Base-by-base conservation (phyloP, 148 eudicot genomes). In the Silene latifolia region DNA sequence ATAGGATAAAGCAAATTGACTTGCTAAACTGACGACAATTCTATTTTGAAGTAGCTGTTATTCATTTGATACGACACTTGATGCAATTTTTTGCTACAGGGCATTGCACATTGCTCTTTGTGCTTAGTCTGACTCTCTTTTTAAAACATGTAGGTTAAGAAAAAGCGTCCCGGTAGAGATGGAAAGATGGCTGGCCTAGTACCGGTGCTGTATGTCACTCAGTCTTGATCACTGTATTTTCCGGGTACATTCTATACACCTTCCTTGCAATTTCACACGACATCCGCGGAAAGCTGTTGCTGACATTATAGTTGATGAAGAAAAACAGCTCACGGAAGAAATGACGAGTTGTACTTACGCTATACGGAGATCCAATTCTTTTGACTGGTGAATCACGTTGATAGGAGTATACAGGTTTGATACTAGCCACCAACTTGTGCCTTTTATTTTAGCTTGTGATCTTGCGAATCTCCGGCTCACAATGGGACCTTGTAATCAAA, bases 131-230 rank as follows among this genome's bases (percentile, higher is more conserved):
- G 63, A 48, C 57, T 48, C 14, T 19, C 21, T 15, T 39, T 48
- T 5, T 21, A 39, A 9, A 72, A 32, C 68, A 78, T 79, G 79
- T 85, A 93, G 98, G 98, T 93, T 24, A 91, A 85, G 88, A 93
- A 93, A 76, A 91, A 91, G 72, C 96, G 93, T 3, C 93, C 98
- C 6, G 96, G 93, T n/a, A 85, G 92, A 75, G 98, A 93, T 81
- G 98, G 93, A 39, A 93, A 89, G 85, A 74, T 86, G 90, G 98
- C 93, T 27, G 98, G 98, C 59, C 85, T 93, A 20, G 98, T 93
- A 57, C 98, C 98, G 7, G 98, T 93, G 64, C 90, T 93, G 29
- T 93, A 93, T 78, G 90, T 91, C 78, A 85, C 82, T 70, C 90
- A 89, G 73, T 83, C 98, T 74, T 93, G 82, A 89, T 60, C 65